A percentile compares a stretch with the other conserved stretches of the same genome.
These are phyloP conservation scores for Trichoderma atrobrunneum DNA, from an alignment of 2,329 filamentous ascomycete species.

Conservation along the genomic window DNA sequence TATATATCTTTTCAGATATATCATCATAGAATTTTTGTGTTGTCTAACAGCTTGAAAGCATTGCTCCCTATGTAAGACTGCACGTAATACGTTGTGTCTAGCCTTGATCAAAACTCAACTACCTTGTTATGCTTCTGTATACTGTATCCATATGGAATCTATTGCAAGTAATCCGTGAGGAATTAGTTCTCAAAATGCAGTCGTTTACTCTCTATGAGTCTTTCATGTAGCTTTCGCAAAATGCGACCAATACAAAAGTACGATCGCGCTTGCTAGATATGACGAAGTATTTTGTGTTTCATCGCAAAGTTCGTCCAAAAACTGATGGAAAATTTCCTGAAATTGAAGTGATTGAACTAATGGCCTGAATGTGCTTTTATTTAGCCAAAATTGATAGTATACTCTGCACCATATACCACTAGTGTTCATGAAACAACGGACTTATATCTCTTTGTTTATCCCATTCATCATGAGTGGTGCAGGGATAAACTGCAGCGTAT, in stretches of 20 bases:
- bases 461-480: background rate
- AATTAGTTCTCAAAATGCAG: background rate
- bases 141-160: background rate
- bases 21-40: background rate
- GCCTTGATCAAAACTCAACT: background rate
- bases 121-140: background rate
- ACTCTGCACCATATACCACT: background rate
- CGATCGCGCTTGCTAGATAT: background rate
- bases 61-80: background rate
- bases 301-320: rapidly evolving
- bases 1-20: background rate
- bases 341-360: background rate
- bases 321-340: rapidly evolving
- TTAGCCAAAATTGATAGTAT: background rate
- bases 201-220: background rate
- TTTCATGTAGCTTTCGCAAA: background rate
- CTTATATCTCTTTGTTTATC: background rate
- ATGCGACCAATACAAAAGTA: background rate
- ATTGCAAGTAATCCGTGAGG: background rate
- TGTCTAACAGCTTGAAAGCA: background rate
- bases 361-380: background rate
- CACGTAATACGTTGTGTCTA: background rate
- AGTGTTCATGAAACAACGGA: too few species aligned
- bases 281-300: background rate
- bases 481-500: background rate